Evolutionary conservation across 768 basidiomycete genomes (phyloP).

Genomic region (Cystofilobasidium macerans): DNA sequence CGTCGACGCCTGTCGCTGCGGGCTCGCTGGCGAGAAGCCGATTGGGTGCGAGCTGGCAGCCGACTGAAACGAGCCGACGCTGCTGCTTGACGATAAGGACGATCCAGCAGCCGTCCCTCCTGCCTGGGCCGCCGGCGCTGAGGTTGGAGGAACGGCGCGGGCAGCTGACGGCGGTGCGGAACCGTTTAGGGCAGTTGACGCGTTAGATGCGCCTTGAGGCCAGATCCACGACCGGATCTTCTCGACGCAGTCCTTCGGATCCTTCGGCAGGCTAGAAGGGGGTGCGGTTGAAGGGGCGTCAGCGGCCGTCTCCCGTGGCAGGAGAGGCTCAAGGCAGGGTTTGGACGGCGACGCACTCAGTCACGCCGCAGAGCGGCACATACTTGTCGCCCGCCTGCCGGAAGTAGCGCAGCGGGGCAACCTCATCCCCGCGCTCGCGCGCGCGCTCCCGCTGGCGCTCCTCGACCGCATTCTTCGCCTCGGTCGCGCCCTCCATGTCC

Average conservation of each 20-base stretch:
- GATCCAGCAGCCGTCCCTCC: background rate
- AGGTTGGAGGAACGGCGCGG: background rate
- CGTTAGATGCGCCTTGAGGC: conserved; percentile 25
- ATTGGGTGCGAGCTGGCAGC: background rate
- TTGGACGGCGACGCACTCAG: conserved; percentile 30
- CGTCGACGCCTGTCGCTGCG: too few relatives aligned
- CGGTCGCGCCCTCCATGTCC: conserved; percentile 91
- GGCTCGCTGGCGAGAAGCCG: too few relatives aligned
- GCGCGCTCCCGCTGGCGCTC: conserved; percentile 78
- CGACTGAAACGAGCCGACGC: background rate
- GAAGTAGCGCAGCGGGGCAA: conserved; percentile 72
- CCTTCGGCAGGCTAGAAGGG: conserved; percentile 53
- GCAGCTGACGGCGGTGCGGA: background rate
- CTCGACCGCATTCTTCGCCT: conserved; percentile 79
- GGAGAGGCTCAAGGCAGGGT: conserved; percentile 42
- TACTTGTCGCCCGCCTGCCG: conserved; percentile 63
- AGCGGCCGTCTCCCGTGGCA: background rate
- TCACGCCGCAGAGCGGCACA: conserved; percentile 57
- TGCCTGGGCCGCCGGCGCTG: background rate
- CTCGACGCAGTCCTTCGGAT: conserved; percentile 55
- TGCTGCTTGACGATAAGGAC: too few relatives aligned
- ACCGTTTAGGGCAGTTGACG: background rate
- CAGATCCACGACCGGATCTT: conserved; percentile 74
- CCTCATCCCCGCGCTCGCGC: conserved; percentile 61
- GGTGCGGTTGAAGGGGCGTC: conserved; percentile 2